A percentile compares a stretch with the other conserved stretches of the same genome.
Evolutionary conservation across 2,329 filamentous ascomycete species (phyloP).

Genomic region (Sordariomycetes sp.): DNA sequence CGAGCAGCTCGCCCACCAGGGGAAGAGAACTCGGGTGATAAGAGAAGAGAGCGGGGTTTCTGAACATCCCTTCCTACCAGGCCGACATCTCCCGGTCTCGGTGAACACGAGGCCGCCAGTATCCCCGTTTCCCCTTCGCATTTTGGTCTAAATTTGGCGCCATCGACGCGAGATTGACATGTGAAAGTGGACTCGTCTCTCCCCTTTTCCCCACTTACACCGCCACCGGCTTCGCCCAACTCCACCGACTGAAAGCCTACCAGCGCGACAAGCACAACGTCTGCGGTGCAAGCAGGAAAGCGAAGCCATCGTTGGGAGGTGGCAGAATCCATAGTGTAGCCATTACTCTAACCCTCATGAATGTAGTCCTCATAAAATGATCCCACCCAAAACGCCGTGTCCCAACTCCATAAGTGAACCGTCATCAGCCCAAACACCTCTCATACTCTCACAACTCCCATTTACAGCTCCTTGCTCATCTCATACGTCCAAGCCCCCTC

Average conservation of each 20-base stretch:
- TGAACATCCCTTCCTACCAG: too few species aligned
- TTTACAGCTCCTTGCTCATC: slow-evolving; percentile 31
- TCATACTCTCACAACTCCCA: not conserved
- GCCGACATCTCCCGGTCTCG: too few species aligned
- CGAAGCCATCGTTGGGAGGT: too few species aligned
- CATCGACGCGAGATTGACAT: not conserved
- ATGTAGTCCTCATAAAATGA: not conserved
- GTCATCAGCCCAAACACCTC: not conserved
- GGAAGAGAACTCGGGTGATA: too few species aligned
- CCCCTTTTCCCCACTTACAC: too few species aligned
- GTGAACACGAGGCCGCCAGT: not conserved
- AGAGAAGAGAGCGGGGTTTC: too few species aligned
- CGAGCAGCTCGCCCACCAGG: too few species aligned
- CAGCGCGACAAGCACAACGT: too few species aligned
- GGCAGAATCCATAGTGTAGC: not conserved
- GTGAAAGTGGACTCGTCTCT: not conserved
- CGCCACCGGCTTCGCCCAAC: too few species aligned
- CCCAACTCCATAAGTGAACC: not conserved
- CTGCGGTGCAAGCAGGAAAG: too few species aligned
- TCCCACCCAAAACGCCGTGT: not conserved
- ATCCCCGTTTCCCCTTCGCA: not conserved
- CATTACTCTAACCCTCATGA: not conserved
- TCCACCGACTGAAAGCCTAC: too few species aligned
- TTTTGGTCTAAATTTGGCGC: not conserved
- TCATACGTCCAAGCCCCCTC: slow-evolving; percentile 81